phyloP scores from a whole-genome alignment of 1,284 basidiomycete genomes.

The Peniophora sp. region DNA sequence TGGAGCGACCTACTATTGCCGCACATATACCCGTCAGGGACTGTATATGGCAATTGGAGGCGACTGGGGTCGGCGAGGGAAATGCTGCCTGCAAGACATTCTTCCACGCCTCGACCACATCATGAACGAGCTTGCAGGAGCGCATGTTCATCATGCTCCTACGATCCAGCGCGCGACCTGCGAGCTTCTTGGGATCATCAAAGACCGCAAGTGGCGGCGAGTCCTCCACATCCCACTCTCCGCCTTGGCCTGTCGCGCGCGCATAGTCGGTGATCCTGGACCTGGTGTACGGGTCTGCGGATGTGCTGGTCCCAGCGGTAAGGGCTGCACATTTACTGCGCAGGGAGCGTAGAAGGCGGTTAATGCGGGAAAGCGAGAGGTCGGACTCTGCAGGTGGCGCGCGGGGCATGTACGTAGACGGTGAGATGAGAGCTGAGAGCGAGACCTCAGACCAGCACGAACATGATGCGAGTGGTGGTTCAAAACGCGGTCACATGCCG shows the following conservation, averaged over 20 bases:
- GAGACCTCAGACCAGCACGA: background rate
- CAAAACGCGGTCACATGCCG: background rate
- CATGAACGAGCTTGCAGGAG: too few species aligned
- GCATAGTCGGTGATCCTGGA: slow-evolving; percentile 9
- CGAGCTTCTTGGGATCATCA: too few species aligned
- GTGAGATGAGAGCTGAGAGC: background rate
- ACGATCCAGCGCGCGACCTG: too few species aligned
- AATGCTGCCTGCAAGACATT: too few species aligned
- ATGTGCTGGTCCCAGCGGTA: slow-evolving; percentile 16
- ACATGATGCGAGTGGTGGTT: background rate
- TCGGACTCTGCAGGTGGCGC: slow-evolving; percentile 4
- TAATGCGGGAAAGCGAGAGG: slow-evolving; percentile 37
- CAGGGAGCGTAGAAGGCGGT: slow-evolving; percentile 45
- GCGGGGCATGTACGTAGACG: background rate
- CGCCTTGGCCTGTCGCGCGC: slow-evolving; percentile 16
- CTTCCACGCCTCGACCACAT: too few species aligned
- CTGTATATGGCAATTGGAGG: too few species aligned
- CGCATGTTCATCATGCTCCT: too few species aligned
- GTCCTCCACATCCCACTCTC: slow-evolving; percentile 2
- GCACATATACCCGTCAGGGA: slow-evolving; percentile 45
- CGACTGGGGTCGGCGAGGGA: too few species aligned
- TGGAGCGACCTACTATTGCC: slow-evolving; percentile 35
- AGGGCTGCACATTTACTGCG: slow-evolving; percentile 41
- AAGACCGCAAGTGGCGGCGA: too few species aligned
- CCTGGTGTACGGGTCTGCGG: slow-evolving; percentile 7